Base-by-base conservation (phyloP, 2,329 filamentous ascomycete genomes). In the Penicillium sp. region DNA sequence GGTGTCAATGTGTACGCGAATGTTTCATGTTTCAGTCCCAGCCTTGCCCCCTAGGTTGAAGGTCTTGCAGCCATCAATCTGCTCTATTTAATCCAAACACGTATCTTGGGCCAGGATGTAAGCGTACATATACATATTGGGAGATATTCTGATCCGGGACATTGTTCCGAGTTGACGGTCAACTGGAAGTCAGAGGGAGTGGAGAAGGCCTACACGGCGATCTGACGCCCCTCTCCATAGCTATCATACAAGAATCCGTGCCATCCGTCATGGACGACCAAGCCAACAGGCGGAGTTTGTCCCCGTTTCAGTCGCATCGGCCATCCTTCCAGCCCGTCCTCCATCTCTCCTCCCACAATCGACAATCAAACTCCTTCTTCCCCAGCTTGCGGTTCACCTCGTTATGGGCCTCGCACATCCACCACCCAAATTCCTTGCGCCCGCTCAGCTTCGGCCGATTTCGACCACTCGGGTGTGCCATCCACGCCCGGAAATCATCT, bases 321-420 rank as follows among this genome's bases (percentile, higher is more conserved):
- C 82, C 82, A 73, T 85, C 82, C 66, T 76, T 81, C 74, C 84
- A 96, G 0, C 93, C 93, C 1, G 86, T 93, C 71, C 86, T 78
- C 93, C 93, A 98, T 67, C 93, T 80, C 76, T 97, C 88, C 68
- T 96, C 84, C 91, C 93, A 97, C 61, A 76, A 81, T 47, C 75
- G 76, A 72, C 93, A 98, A 76, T 98, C 90, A 72, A 98, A 98
- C 59, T 79, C 79, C 50, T 81, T 77, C 78, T 98, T 98, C 43
- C 93, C 93, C 58, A 98, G 69, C 75, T 96, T 97, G 51, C 68
- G 66, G 67, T 74, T 76, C 37, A 76, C 72, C 50, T 72, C 73
- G 60, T 77, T 76, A 66, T 76, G 73, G 50, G 73, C 73, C 60
- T 72, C 68, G 46, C 73, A 76, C 70, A 76, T 74, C 70, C 75